A percentile compares a stretch with the other conserved stretches of the same genome.
Conservation (phyloP, 306 rosid genomes). For the Prunus mume region DNA sequence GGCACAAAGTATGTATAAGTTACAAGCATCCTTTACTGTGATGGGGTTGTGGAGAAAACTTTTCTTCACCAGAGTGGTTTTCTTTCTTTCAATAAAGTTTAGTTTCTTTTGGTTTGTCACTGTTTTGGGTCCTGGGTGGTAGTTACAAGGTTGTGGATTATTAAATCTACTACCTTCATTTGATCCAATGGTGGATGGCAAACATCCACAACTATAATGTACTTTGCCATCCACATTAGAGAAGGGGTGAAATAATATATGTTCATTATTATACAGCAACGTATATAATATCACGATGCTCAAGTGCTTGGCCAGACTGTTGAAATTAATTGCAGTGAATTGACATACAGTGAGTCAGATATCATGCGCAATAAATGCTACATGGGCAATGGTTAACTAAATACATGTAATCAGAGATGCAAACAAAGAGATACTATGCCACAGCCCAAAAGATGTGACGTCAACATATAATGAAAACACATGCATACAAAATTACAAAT, state of each 20-base stretch:
- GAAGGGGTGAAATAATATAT: neutral
- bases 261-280: neutral
- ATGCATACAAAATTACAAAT: neutral
- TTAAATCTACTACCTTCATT: neutral
- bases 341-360: neutral
- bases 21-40: neutral
- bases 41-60: neutral
- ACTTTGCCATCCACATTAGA: neutral
- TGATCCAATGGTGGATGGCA: neutral
- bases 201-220: neutral
- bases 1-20: neutral
- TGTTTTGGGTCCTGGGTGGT: neutral
- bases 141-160: neutral
- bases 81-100: neutral
- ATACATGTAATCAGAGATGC: neutral
- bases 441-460: neutral
- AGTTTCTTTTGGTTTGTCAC: neutral
- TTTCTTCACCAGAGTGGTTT: neutral
- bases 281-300: neutral
- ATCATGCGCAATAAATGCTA: neutral
- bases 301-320: neutral
- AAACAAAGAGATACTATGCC: neutral
- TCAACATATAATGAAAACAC: neutral
- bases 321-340: neutral
- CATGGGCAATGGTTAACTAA: neutral